Evolutionary conservation across 257 asterid genomes (phyloP), one percentile per base, ranked within the genome.

Genomic region (Paulownia fortunei): DNA sequence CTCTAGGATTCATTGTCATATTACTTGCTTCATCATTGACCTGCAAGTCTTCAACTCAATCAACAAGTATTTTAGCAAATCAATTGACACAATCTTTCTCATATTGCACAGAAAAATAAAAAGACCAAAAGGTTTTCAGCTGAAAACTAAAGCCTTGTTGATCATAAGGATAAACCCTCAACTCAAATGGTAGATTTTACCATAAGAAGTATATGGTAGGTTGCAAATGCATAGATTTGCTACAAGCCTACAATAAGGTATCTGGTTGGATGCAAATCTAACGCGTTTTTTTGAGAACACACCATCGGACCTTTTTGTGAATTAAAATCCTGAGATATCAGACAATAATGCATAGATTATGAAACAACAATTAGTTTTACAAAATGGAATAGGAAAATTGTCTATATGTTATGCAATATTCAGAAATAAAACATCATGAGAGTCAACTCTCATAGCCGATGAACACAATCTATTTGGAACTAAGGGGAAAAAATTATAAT

Each of bases 1-100:
- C 84, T 58, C 55, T 83, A 51, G 89, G 82, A 83, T 88, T 89
- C 89, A 88, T 92, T 44, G 58, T 82, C 77, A 77, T 44, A 12
- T 3, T 36, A 26, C 37, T 23, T 32, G 46, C 49, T 56, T 81
- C 78, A 24, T 30, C 21, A 34, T 49, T 49, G 13, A 59, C 80
- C 90, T 89, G 85, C 80, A 82, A 54, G 26, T 79, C 42, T 56
- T 41, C 44, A 62, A 55, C 24, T 23, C 9, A 0, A 54, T 54
- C 61, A 54, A 19, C 4, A 30, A 30, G 21, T 47, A 26, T 21
- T 55, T 55, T 21, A 55, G 30, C 4, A 21, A 9, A 55, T 55
- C 7, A 8, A 55, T 19, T 23, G 12, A 19, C 4, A 8, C 12
- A 55, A 21, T 47, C 2, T 47, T 16, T 15, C 8, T 41, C 36